A percentile compares a stretch with the other conserved stretches of the same genome.
Evolutionary conservation across 2,329 filamentous ascomycete genomes (phyloP).

Genomic region (Pseudogymnoascus sp.): DNA sequence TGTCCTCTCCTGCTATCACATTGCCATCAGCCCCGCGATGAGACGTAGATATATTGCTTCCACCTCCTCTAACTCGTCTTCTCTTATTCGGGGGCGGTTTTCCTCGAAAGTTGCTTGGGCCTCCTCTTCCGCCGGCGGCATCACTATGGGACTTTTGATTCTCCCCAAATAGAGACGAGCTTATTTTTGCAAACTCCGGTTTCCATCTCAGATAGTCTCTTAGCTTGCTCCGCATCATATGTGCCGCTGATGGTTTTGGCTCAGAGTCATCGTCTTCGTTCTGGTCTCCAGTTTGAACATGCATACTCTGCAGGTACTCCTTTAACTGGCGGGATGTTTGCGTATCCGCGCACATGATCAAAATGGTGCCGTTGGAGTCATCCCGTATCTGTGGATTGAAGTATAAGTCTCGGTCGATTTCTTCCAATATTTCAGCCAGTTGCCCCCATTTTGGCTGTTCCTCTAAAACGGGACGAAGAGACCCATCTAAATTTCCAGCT

Average conservation of each 20-base stretch:
- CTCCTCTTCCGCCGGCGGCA: conserved; percentile 35
- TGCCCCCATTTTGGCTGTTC: conserved; percentile 92
- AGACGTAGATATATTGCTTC: conserved; percentile 44
- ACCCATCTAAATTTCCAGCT: conserved; percentile 26
- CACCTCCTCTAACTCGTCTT: conserved; percentile 74
- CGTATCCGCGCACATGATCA: conserved; percentile 92
- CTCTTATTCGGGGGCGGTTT: conserved; percentile 77
- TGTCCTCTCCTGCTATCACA: conserved; percentile 71
- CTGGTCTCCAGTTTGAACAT: conserved; percentile 47
- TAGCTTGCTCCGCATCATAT: conserved; percentile 85
- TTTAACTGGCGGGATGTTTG: conserved; percentile 79
- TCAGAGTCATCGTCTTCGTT: conserved; percentile 35
- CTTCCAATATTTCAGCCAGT: conserved; percentile 80
- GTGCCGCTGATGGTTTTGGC: conserved; percentile 62
- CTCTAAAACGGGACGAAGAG: conserved; percentile 72
- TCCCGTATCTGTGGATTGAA: conserved; percentile 69
- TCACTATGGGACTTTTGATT: conserved; percentile 69
- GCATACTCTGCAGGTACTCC: conserved; percentile 88
- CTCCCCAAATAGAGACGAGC: conserved; percentile 66
- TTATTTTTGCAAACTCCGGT: conserved; percentile 77
- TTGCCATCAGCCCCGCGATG: conserved; percentile 65
- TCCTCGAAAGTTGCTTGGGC: conserved; percentile 38
- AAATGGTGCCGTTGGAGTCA: conserved; percentile 81
- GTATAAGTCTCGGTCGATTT: conserved; percentile 86
- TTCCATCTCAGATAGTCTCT: conserved; percentile 89